These are phyloP conservation scores for Jaltomata sinuosa DNA, from an alignment of 257 asterid species.

Conservation along the genomic window DNA sequence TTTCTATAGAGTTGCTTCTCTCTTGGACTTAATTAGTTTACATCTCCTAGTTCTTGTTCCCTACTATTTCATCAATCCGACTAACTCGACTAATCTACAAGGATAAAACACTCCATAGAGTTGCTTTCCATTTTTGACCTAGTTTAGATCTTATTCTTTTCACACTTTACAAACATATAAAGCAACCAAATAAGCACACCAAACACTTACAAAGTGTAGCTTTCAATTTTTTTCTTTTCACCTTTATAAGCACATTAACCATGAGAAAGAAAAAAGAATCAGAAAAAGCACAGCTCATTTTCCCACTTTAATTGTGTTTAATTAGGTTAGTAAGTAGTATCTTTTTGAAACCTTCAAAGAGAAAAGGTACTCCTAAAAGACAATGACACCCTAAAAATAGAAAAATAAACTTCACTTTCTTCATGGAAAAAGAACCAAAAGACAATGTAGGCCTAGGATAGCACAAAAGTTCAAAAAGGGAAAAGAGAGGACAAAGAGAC, in stretches of 20 bases:
- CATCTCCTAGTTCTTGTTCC: no score
- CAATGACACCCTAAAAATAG: neutral
- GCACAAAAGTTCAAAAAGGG: constrained; percentile 12
- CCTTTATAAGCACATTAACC: neutral
- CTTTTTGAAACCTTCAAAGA: constrained; percentile 12
- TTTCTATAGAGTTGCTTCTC: no score
- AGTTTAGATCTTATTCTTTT: neutral
- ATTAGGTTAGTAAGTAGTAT: constrained; percentile 6
- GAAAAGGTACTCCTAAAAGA: neutral
- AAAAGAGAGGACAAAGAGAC: constrained; percentile 9
- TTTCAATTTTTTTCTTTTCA: neutral
- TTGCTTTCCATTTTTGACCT: neutral
- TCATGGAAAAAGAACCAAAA: constrained; percentile 23
- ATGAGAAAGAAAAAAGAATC: neutral
- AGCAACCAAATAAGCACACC: neutral
- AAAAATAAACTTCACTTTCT: constrained; percentile 28
- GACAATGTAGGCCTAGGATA: constrained; percentile 3
- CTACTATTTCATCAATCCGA: no score
- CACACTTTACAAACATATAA: neutral
- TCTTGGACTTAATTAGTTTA: no score
- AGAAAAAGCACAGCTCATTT: neutral
- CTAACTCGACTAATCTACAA: no score
- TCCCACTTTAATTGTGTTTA: constrained; percentile 12
- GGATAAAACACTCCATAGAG: no score
- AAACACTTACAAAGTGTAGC: neutral